These are phyloP conservation scores for Blastocystis sp. DNA, from an alignment of 352 stramenopile genomes.

Conservation along the genomic window DNA sequence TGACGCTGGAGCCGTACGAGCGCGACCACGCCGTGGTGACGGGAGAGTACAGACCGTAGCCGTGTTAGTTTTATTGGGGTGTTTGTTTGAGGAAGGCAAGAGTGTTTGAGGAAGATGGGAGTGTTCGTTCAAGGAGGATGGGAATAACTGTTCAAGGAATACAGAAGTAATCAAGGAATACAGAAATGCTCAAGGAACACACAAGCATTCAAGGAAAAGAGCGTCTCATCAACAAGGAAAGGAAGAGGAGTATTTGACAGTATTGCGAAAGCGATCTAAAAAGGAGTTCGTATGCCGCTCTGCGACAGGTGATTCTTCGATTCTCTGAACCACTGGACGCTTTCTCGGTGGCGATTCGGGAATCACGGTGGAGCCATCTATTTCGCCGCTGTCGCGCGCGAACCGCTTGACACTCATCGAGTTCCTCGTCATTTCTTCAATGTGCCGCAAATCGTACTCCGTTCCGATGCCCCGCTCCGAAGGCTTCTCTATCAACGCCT, in stretches of 20 bases:
- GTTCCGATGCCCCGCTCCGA: constrained; percentile 6
- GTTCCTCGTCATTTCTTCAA: background rate
- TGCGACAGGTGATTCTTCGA: constrained; percentile 25
- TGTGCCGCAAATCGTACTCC: constrained; percentile 16
- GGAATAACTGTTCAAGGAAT: too few relatives aligned
- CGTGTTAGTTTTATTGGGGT: constrained; percentile 13
- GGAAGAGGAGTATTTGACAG: background rate
- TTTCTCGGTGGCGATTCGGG: constrained; percentile 47
- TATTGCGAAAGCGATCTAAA: constrained; percentile 38
- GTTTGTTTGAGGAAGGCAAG: background rate
- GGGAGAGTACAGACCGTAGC: constrained; percentile 87
- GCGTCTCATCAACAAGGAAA: background rate
- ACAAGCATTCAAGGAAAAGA: too few relatives aligned
- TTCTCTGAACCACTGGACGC: background rate
- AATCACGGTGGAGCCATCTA: background rate
- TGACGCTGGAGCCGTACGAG: constrained; percentile 99
- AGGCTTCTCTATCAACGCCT: constrained; percentile 44
- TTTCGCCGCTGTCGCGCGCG: background rate
- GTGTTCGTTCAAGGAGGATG: too few relatives aligned
- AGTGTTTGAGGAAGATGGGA: too few relatives aligned
- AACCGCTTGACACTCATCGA: background rate
- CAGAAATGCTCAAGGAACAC: too few relatives aligned
- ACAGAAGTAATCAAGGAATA: too few relatives aligned
- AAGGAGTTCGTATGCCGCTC: background rate
- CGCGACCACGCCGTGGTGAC: constrained; percentile 98